These are phyloP conservation scores for Coemansia biformis DNA, from an alignment of 192 early-diverging fungal species.

Conservation along the genomic window DNA sequence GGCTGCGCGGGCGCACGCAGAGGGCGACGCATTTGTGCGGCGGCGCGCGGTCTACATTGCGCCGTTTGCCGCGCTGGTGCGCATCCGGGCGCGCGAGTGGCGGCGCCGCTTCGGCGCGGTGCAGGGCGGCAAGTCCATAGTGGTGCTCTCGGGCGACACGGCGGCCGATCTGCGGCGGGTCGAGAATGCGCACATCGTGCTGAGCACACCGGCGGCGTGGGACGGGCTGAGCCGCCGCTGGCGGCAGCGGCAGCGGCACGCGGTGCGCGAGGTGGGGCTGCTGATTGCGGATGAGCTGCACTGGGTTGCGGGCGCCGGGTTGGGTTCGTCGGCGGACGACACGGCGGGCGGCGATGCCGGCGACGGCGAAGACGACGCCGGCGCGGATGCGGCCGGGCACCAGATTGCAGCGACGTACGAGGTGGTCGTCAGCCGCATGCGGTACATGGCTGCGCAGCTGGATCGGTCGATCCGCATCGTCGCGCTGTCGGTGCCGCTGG, in stretches of 20 bases:
- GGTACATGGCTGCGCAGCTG: conserved; percentile 78
- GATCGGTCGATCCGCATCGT: conserved; percentile 87
- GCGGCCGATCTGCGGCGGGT: conserved; percentile 84
- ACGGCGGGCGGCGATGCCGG: no score
- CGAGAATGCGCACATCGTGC: conserved; percentile 87
- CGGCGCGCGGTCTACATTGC: conserved; percentile 83
- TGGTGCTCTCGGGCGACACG: conserved; percentile 82
- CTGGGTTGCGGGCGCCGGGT: conserved; percentile 76
- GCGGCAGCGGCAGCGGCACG: conserved; percentile 91
- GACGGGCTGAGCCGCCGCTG: conserved; percentile 91
- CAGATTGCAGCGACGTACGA: conserved; percentile 80
- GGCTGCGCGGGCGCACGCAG: conserved; percentile 16
- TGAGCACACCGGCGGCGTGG: conserved; percentile 88
- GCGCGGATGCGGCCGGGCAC: conserved; percentile 53
- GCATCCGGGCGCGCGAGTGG: conserved; percentile 76
- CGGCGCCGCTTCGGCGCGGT: conserved; percentile 68
- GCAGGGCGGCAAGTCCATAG: conserved; percentile 84
- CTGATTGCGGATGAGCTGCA: conserved; percentile 95
- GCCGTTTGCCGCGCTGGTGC: conserved; percentile 82
- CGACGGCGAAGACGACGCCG: conserved; percentile 87
- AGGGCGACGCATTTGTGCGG: conserved; percentile 30
- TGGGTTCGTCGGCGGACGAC: no score
- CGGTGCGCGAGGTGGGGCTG: conserved; percentile 82
- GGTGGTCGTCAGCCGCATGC: conserved; percentile 89
- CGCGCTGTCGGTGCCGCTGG: conserved; percentile 79